A percentile compares a stretch with the other conserved stretches of the same genome.
Conservation (phyloP, 345 rosid species). For the Moricandia moricandioides region DNA sequence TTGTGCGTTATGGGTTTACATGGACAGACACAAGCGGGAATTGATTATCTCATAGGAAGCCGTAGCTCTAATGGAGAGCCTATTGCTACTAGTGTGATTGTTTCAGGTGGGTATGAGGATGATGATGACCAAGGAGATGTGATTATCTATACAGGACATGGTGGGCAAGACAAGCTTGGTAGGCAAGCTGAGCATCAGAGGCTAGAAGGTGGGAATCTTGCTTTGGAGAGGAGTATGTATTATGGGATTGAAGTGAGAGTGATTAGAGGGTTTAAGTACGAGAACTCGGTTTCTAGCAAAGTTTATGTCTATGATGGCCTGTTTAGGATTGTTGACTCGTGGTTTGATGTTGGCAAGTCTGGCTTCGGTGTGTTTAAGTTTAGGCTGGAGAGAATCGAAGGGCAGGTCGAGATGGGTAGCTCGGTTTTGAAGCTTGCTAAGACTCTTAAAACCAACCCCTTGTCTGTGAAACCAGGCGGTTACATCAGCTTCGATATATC, state of each 20-base stretch:
- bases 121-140: background rate
- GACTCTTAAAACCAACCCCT: conserved; percentile 53
- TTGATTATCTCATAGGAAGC: conserved; percentile 60
- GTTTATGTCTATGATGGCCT: conserved; percentile 86
- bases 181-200: conserved; percentile 68
- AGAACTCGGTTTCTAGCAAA: conserved; percentile 47
- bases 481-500: conserved; percentile 80
- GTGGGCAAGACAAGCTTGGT: conserved; percentile 71
- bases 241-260: conserved; percentile 50
- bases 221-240: background rate
- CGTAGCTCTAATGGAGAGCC: conserved; percentile 79
- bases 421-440: conserved; percentile 59
- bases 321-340: conserved; percentile 73
- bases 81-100: conserved; percentile 58
- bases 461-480: conserved; percentile 62
- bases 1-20: conserved; percentile 73
- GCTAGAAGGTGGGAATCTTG: conserved; percentile 25
- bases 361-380: conserved; percentile 88
- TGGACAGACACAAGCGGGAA: conserved; percentile 84
- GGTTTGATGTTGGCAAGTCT: conserved; percentile 89
- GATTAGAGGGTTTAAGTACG: conserved; percentile 67
- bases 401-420: conserved; percentile 86
- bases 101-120: background rate
- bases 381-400: conserved; percentile 66
- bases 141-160: conserved; percentile 73